Evolutionary conservation across 345 rosid species (phyloP).

Genomic region (Eucalyptus cloeziana): DNA sequence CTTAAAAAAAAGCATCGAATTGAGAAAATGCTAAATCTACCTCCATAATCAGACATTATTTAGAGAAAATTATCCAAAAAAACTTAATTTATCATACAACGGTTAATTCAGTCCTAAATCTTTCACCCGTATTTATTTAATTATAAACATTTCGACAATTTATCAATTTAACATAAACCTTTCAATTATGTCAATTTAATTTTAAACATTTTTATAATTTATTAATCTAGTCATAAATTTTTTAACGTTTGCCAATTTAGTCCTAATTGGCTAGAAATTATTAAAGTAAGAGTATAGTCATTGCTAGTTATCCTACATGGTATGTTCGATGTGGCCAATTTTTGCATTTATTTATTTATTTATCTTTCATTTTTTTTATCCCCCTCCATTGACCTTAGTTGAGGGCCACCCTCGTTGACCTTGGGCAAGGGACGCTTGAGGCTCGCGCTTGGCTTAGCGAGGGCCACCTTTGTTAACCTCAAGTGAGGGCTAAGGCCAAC

Average conservation of each 20-base stretch:
- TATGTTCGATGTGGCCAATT: too few species aligned
- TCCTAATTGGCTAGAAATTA: background rate
- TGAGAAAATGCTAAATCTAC: background rate
- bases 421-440: accelerated
- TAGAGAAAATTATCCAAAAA: too few species aligned
- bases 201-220: too few species aligned
- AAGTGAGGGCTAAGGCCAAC: background rate
- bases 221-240: too few species aligned
- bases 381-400: accelerated
- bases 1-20: background rate
- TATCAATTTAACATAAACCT: background rate
- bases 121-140: too few species aligned
- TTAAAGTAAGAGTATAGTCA: too few species aligned
- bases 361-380: too few species aligned
- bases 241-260: background rate
- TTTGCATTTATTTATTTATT: too few species aligned
- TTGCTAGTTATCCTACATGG: accelerated
- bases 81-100: accelerated
- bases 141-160: too few species aligned
- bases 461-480: background rate
- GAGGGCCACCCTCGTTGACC: background rate
- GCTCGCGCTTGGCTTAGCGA: too few species aligned
- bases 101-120: accelerated
- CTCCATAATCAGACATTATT: too few species aligned
- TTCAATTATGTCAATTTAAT: too few species aligned